Conservation (phyloP, 2,329 filamentous ascomycete genomes). For the Aspergillus pseudoglaucus region DNA sequence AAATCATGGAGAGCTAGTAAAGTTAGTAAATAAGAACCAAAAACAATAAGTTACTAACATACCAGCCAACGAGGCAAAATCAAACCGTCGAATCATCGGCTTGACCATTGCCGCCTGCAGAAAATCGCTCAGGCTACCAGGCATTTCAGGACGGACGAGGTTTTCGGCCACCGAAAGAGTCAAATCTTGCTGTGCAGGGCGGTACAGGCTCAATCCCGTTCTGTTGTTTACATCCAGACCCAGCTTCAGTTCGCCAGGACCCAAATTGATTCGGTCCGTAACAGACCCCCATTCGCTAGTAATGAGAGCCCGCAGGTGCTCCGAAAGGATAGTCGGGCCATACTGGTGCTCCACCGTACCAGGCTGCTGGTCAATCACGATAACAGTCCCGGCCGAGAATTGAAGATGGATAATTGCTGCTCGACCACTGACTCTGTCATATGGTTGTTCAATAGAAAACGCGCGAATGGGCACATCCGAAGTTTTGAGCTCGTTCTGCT, state of each 20-base stretch:
- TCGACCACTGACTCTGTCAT: slow-evolving; percentile 23
- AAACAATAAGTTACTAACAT: slow-evolving; percentile 2
- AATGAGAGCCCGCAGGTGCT: slow-evolving; percentile 67
- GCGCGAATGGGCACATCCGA: slow-evolving; percentile 61
- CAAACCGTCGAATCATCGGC: slow-evolving; percentile 65
- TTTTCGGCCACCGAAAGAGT: slow-evolving; percentile 68
- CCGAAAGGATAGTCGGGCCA: slow-evolving; percentile 65
- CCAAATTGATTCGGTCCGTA: slow-evolving; percentile 75
- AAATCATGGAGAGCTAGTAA: slow-evolving; percentile 66
- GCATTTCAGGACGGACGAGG: slow-evolving; percentile 55
- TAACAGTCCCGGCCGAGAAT: slow-evolving; percentile 31
- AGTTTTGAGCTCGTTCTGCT: slow-evolving; percentile 62
- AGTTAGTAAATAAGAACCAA: slow-evolving; percentile 8
- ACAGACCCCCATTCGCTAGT: slow-evolving; percentile 71
- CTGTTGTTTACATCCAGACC: slow-evolving; percentile 57
- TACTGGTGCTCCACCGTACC: slow-evolving; percentile 49
- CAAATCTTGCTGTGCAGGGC: slow-evolving; percentile 69
- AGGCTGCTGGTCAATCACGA: slow-evolving; percentile 65
- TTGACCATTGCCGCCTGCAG: slow-evolving; percentile 52
- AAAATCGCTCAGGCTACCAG: slow-evolving; percentile 58
- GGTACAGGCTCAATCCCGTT: slow-evolving; percentile 59
- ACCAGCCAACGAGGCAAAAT: slow-evolving; percentile 54
- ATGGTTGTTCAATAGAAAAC: slow-evolving; percentile 54
- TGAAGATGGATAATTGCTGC: slow-evolving; percentile 27
- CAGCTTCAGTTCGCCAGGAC: slow-evolving; percentile 64